Percentiles rank a stretch among this genome's conserved stretches.
phyloP scores from a whole-genome alignment of 257 asterid species.

The Solanum chiquidenum region DNA sequence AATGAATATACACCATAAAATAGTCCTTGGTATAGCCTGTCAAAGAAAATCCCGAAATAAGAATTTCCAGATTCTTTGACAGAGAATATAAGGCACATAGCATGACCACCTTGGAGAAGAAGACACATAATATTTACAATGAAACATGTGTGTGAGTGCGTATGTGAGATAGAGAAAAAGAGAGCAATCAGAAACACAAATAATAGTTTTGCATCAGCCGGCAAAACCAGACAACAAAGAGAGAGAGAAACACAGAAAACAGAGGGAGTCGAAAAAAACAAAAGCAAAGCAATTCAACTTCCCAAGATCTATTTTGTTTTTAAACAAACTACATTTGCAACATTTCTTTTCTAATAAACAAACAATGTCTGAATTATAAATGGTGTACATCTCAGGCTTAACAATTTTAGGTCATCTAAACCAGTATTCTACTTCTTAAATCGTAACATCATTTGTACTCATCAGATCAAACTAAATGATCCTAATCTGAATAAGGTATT shows the following conservation, averaged over 20 bases:
- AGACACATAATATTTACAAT: background rate
- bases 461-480: background rate
- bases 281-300: background rate
- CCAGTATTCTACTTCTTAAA: background rate
- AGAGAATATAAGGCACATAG: background rate
- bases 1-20: background rate
- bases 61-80: background rate
- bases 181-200: background rate
- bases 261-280: background rate
- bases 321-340: background rate
- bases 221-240: background rate
- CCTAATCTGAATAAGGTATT: background rate
- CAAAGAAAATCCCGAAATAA: background rate
- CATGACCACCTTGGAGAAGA: background rate
- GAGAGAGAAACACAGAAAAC: background rate
- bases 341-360: background rate
- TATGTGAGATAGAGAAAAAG: background rate
- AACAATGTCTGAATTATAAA: background rate
- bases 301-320: background rate
- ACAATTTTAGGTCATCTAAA: background rate
- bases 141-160: background rate
- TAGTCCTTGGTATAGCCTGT: background rate
- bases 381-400: background rate
- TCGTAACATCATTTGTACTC: background rate
- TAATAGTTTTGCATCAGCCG: background rate